Base-by-base conservation (phyloP, 495 filamentous ascomycete species). In the Poronia punctata region DNA sequence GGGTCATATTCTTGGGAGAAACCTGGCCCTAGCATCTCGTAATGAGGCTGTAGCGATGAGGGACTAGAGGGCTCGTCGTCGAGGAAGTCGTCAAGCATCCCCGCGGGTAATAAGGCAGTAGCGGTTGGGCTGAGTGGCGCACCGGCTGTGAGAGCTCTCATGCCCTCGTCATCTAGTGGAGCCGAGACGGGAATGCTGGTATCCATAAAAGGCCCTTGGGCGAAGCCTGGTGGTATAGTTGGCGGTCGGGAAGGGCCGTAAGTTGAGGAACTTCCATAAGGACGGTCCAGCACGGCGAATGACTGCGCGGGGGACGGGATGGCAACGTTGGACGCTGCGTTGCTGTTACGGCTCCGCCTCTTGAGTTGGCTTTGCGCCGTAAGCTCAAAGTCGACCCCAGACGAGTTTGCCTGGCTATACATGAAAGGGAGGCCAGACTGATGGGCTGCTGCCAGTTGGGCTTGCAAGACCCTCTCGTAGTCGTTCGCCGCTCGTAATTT, bases 111-210 rank as follows among this genome's bases (percentile, higher is more conserved):
- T 18, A 92, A 67, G 16, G 82, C 71, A 35, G 84, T 76, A 7
- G 87, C 87, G 9, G 84, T 83, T 18, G 87, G 87, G 49, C 86
- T 90, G 60, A 92, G 83, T 21, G 85, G 82, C 14, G 78, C 81
- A 27, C 79, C 75, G 25, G 63, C 78, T 37, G 71, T 74, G 28
- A 79, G 62, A 20, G 57, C 54, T 24, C 61, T 59, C 23, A 66
- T 49, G 38, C 60, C 57, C 7, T 61, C 63, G 16, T 76, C 72
- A 11, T 67, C 68, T 24, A 64, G 57, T 4, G 57, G 46, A 40
- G 54, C 51, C 18, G 52, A 49, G 12, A 58, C 59, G 35, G 72
- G 69, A 18, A 60, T 49, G 12, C 56, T 64, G 31, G 70, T 50
- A 30, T 68, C 68, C 48, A 75, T 66, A 24, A 68, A 77, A n/a